phyloP scores from a whole-genome alignment of 2,329 filamentous ascomycete genomes.

The Fusarium sp. region DNA sequence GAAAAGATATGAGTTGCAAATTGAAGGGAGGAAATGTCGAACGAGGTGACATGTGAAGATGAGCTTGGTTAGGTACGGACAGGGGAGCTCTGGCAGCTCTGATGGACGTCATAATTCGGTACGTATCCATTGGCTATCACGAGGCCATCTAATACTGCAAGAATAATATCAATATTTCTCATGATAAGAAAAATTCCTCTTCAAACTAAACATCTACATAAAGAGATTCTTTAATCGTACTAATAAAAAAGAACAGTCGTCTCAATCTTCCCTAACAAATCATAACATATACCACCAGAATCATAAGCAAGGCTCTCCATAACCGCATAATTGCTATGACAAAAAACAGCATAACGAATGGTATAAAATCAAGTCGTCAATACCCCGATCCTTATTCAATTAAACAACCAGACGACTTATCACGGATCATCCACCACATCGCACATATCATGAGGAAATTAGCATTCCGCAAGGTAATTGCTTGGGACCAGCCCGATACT shows the following conservation, averaged over 20 bases:
- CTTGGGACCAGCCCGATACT: conserved; percentile 74
- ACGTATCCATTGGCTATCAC: conserved; percentile 27
- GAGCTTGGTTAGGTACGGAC: not conserved
- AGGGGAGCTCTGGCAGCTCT: conserved; percentile 34
- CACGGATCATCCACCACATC: conserved; percentile 22
- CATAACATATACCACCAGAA: conserved; percentile 30
- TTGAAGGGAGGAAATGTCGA: conserved; percentile 20
- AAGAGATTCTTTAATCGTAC: conserved; percentile 13
- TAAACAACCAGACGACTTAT: conserved; percentile 15
- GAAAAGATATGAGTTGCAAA: conserved; percentile 8
- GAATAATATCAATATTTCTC: not conserved
- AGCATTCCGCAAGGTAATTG: conserved; percentile 73
- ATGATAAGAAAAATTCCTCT: not conserved
- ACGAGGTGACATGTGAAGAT: conserved; percentile 44
- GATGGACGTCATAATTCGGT: conserved; percentile 45
- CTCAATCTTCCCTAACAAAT: conserved; percentile 42
- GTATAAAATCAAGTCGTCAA: conserved; percentile 34
- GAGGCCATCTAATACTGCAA: not conserved
- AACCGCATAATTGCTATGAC: conserved; percentile 19
- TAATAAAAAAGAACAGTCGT: conserved; percentile 31
- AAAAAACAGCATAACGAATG: conserved; percentile 34
- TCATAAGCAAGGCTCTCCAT: conserved; percentile 31
- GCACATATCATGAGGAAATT: conserved; percentile 37
- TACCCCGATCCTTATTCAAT: conserved; percentile 10
- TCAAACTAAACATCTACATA: conserved; percentile 9